Evolutionary conservation across 306 rosid genomes (phyloP), one percentile per base, ranked within the genome.

Genomic region (Trifolium fragiferum): DNA sequence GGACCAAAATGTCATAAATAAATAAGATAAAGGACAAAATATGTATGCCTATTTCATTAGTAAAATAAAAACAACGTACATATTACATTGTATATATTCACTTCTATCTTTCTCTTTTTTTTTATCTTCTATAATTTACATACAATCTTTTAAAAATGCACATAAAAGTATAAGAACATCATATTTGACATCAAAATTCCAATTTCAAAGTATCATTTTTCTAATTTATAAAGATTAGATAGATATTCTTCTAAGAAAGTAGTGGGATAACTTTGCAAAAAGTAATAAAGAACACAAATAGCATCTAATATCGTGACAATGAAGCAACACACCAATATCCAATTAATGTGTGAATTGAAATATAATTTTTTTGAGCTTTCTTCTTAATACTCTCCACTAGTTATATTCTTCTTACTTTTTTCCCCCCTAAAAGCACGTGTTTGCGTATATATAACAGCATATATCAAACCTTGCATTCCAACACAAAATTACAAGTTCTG

Each of bases 361-460:
- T 59, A 77, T 53, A 12, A 53, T 23, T 68, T 82, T 82, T 73
- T 79, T 20, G 84, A 81, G 14, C 72, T 64, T 79, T 84, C 87
- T 44, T 81, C 59, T 76, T 49, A 74, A 25, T 78, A 77, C 71
- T 71, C 78, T 81, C 59, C 76, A 68, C 82, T 38, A 7, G 14
- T 60, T 60, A 12, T 81, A 78, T 84, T 86, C 79, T 71, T 50
- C 55, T 10, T 23, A 10, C 44, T 58, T 76, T 81, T 78, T 18
- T 55, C 5, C 14, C 4, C 60, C 18, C 0, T n/a, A n/a, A 53
- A 68, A 55, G 33, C 67, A 44, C 40, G 7, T 51, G 15, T 37
- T 10, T 25, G 53, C 10, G 25, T 3, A 9, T n/a, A 41, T 53
- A 66, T 53, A 66, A n/a, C 21, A 10, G 18, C 11, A 37, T 70